These are phyloP conservation scores for Zymoseptoria brevis DNA, from an alignment of 2,329 filamentous ascomycete genomes.

Conservation along the genomic window DNA sequence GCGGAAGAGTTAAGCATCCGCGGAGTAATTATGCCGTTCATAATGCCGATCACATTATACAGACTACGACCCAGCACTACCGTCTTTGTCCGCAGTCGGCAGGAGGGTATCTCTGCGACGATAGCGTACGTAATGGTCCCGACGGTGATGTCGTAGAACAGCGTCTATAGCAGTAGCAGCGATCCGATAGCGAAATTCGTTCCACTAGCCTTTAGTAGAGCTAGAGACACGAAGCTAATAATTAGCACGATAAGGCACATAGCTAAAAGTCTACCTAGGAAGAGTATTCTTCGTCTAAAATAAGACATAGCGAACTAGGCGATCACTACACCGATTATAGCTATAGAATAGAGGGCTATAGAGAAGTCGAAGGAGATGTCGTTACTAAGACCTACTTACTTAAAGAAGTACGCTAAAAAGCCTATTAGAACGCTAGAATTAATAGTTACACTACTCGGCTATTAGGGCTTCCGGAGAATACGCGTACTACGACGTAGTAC, in stretches of 20 bases:
- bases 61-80: slow-evolving; percentile 21
- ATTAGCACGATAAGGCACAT: slow-evolving; percentile 15
- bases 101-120: slow-evolving; percentile 23
- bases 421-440: too few species aligned
- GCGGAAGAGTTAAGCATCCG: slow-evolving; percentile 24
- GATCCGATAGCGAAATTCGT: slow-evolving; percentile 19
- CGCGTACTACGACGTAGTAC: too few species aligned
- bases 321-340: slow-evolving; percentile 26
- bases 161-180: slow-evolving; percentile 16
- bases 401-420: slow-evolving; percentile 32
- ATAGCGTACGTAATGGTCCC: slow-evolving; percentile 22
- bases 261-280: slow-evolving; percentile 22
- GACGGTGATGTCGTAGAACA: slow-evolving; percentile 20
- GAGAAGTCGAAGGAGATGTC: slow-evolving; percentile 20
- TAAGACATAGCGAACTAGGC: slow-evolving; percentile 28
- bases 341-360: slow-evolving; percentile 33
- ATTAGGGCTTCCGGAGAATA: too few species aligned
- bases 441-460: too few species aligned
- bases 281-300: slow-evolving; percentile 31
- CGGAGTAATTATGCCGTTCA: slow-evolving; percentile 18
- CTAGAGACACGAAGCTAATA: slow-evolving; percentile 20
- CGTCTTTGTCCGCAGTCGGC: slow-evolving; percentile 23
- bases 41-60: slow-evolving; percentile 22
- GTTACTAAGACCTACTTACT: slow-evolving; percentile 29
- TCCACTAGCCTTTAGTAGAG: slow-evolving; percentile 5